phyloP scores from a whole-genome alignment of 2,329 filamentous ascomycete genomes.

The Coleophoma crateriformis region DNA sequence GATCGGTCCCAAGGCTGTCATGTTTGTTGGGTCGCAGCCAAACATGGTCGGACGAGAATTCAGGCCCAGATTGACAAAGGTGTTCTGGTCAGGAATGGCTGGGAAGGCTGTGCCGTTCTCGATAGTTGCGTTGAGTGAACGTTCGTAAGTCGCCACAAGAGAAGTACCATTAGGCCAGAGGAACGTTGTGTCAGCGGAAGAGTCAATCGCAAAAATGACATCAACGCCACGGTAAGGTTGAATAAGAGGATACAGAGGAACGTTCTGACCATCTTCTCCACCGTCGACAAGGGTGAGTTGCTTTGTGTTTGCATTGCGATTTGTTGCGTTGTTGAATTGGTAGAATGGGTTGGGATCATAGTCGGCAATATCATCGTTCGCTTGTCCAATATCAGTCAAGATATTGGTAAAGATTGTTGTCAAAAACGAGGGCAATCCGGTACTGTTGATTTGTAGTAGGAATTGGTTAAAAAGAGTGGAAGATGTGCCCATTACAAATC shows the following conservation, averaged over 20 bases:
- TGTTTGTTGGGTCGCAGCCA: conserved; percentile 65
- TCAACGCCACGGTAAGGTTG: conserved; percentile 68
- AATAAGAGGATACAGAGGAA: conserved; percentile 72
- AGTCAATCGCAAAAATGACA: conserved; percentile 76
- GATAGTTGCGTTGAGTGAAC: conserved; percentile 50
- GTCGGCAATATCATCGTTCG: conserved; percentile 67
- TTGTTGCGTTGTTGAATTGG: conserved; percentile 52
- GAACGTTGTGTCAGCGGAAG: conserved; percentile 63
- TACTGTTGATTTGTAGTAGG: conserved; percentile 56
- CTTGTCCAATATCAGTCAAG: conserved; percentile 47
- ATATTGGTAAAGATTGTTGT: conserved; percentile 46
- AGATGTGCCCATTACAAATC: conserved; percentile 81
- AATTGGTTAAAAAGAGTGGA: conserved; percentile 80
- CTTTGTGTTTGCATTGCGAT: conserved; percentile 45
- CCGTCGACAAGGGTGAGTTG: conserved; percentile 72
- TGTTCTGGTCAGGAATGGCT: conserved; percentile 65
- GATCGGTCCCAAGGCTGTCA: conserved; percentile 53
- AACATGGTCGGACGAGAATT: conserved; percentile 76
- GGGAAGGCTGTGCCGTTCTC: conserved; percentile 69
- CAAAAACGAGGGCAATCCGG: conserved; percentile 39
- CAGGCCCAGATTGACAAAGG: conserved; percentile 71
- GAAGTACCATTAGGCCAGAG: conserved; percentile 76
- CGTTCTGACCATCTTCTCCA: conserved; percentile 72
- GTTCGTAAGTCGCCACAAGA: conserved; percentile 68
- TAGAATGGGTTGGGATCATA: conserved; percentile 75